Conservation (phyloP, 2,329 filamentous ascomycete species). For the Scytalidium sp. region DNA sequence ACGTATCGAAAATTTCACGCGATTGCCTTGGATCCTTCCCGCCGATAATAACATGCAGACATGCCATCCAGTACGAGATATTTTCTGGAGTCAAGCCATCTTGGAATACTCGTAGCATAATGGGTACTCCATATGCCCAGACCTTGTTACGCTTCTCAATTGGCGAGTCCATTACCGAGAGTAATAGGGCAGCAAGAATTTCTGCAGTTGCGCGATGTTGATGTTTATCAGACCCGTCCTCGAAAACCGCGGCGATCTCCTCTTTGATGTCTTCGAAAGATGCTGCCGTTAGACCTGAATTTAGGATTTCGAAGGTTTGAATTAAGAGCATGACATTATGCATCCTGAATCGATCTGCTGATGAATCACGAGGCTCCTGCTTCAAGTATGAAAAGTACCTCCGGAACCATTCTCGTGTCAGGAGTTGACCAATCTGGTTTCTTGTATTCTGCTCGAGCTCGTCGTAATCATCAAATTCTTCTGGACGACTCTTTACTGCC, state of each 20-base stretch:
- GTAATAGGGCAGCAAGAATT: slow-evolving; percentile 82
- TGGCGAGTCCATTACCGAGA: slow-evolving; percentile 75
- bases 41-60: slow-evolving; percentile 84
- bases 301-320: slow-evolving; percentile 86
- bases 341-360: slow-evolving; percentile 85
- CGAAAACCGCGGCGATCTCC: slow-evolving; percentile 73
- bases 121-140: slow-evolving; percentile 88
- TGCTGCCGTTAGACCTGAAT: slow-evolving; percentile 71
- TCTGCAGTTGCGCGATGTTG: slow-evolving; percentile 95
- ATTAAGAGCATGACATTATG: slow-evolving; percentile 82
- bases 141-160: slow-evolving; percentile 70
- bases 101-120: slow-evolving; percentile 81
- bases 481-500: slow-evolving; percentile 71
- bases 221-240: slow-evolving; percentile 94
- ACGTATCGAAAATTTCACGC: slow-evolving; percentile 79
- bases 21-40: slow-evolving; percentile 85
- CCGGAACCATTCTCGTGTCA: slow-evolving; percentile 82
- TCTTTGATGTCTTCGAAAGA: slow-evolving; percentile 88
- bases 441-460: slow-evolving; percentile 72
- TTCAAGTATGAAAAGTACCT: slow-evolving; percentile 92
- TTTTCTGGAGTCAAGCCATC: slow-evolving; percentile 95
- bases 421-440: slow-evolving; percentile 72
- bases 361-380: slow-evolving; percentile 84
- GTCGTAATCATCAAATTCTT: slow-evolving; percentile 68
- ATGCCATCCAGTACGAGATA: slow-evolving; percentile 89